Conservation (phyloP, 257 asterid species). For the Solanum sitiens region DNA sequence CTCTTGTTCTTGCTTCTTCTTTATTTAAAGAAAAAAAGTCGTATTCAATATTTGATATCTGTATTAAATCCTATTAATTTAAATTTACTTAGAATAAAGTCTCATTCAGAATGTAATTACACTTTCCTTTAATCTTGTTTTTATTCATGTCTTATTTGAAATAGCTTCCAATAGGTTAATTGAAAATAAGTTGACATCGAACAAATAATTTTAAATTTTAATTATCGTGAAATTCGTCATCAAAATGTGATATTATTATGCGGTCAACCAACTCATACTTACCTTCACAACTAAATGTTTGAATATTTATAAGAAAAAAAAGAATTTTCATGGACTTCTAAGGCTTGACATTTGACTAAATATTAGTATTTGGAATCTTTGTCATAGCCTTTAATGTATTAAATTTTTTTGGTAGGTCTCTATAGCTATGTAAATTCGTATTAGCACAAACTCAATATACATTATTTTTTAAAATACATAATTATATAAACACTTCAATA, state of each 20-base stretch:
- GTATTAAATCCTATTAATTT: accelerated
- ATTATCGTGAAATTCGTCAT: not conserved
- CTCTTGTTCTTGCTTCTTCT: not conserved
- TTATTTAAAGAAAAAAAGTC: too few species aligned
- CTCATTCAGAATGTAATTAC: too few species aligned
- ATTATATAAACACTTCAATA: too few species aligned
- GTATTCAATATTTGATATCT: accelerated
- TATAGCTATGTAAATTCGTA: not conserved
- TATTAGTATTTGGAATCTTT: not conserved
- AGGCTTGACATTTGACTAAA: not conserved
- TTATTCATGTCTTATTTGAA: not conserved
- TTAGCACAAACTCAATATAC: not conserved
- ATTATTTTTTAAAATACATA: not conserved
- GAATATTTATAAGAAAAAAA: not conserved
- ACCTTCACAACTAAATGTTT: not conserved
- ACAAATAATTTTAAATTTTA: not conserved
- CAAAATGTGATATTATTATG: not conserved
- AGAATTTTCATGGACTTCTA: not conserved
- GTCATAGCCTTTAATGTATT: not conserved
- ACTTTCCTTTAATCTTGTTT: not conserved
- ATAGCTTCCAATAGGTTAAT: not conserved
- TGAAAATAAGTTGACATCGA: not conserved
- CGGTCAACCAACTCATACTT: not conserved
- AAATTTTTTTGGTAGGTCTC: not conserved
- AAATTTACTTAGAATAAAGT: too few species aligned